These are phyloP conservation scores for Skeletonema potamos DNA, from an alignment of 108 stramenopile species.

Conservation along the genomic window DNA sequence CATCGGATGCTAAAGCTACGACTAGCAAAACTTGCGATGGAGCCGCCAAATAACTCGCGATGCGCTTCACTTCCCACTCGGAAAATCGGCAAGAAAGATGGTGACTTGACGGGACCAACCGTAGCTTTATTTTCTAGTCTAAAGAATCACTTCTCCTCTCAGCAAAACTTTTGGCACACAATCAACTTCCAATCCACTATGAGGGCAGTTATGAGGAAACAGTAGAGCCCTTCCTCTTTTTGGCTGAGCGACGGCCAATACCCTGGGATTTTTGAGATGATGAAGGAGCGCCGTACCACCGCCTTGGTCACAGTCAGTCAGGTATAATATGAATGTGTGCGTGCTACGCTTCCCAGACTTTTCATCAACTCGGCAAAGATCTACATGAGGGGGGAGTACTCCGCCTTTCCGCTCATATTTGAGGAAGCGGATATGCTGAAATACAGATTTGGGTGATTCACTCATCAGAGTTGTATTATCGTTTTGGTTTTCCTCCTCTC, in stretches of 20 bases:
- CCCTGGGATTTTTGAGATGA: conserved; percentile 35
- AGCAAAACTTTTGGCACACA: conserved; percentile 72
- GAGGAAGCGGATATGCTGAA: conserved; percentile 77
- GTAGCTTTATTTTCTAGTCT: no score
- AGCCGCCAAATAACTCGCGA: no score
- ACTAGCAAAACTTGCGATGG: no score
- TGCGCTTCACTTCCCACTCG: no score
- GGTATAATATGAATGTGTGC: conserved; percentile 79
- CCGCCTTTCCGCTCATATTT: conserved; percentile 53
- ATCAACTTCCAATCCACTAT: conserved; percentile 61
- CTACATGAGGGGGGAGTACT: conserved; percentile 68
- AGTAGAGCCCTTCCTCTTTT: conserved; percentile 63
- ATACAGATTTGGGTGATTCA: conserved; percentile 29
- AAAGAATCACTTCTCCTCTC: conserved; percentile 65
- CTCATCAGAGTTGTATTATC: background rate
- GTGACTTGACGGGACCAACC: no score
- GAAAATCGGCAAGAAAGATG: no score
- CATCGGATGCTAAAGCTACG: no score
- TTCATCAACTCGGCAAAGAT: conserved; percentile 63
- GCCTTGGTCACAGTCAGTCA: conserved; percentile 58
- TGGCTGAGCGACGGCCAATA: conserved; percentile 57
- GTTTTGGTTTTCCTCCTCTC: background rate
- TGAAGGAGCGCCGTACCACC: conserved; percentile 72
- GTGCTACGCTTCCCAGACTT: conserved; percentile 56
- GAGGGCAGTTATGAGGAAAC: conserved; percentile 78